Evolutionary conservation across 2,329 filamentous ascomycete genomes (phyloP).

Genomic region (Hypoxylon sp.): DNA sequence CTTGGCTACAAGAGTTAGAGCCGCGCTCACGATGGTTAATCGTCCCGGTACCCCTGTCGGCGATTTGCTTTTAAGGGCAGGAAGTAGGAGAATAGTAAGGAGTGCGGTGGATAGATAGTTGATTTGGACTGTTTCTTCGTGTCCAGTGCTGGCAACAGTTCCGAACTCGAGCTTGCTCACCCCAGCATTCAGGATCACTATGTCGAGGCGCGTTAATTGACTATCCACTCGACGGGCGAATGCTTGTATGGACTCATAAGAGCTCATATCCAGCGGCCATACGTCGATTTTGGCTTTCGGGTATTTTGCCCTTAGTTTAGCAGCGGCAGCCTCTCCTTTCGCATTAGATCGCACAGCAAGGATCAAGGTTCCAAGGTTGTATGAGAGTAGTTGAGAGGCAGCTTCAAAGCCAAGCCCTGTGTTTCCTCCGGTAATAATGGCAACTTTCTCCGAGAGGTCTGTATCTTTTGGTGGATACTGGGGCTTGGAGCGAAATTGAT

Average conservation of each 20-base stretch:
- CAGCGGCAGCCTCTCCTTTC: conserved; percentile 61
- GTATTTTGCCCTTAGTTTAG: conserved; percentile 51
- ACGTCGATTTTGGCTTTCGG: conserved; percentile 60
- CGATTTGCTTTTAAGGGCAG: conserved; percentile 26
- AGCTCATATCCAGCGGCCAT: conserved; percentile 64
- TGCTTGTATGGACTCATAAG: conserved; percentile 60
- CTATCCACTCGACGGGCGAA: conserved; percentile 57
- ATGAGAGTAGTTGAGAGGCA: conserved; percentile 57
- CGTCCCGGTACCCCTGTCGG: conserved; percentile 17
- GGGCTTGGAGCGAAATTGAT: conserved; percentile 20
- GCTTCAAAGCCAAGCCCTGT: conserved; percentile 63
- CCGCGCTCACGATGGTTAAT: conserved; percentile 46
- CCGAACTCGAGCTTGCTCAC: conserved; percentile 17
- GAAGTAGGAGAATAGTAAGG: conserved; percentile 19
- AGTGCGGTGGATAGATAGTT: conserved; percentile 31
- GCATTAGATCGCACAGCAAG: conserved; percentile 61
- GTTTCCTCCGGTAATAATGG: conserved; percentile 66
- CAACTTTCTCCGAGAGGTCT: conserved; percentile 56
- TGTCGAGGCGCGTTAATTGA: conserved; percentile 14
- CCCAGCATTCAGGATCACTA: conserved; percentile 23
- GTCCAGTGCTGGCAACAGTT: conserved; percentile 10
- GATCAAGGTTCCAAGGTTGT: conserved; percentile 60
- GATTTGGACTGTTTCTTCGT: conserved; percentile 16
- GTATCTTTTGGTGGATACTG: conserved; percentile 13
- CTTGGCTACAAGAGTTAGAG: conserved; percentile 41